Conservation (phyloP, 2,329 filamentous ascomycete species). For the Fusarium musae region DNA sequence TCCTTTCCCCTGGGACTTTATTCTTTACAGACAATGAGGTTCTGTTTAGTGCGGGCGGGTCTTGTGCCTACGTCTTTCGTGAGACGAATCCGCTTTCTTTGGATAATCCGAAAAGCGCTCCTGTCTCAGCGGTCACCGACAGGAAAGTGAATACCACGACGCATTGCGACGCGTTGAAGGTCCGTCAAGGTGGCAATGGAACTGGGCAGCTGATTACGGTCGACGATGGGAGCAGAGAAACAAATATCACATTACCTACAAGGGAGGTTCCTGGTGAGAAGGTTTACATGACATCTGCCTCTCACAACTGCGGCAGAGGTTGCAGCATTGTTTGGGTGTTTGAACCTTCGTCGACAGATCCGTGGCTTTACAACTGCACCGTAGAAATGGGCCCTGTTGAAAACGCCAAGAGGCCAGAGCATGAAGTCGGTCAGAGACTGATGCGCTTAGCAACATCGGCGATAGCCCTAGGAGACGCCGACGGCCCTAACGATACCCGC, state of each 20-base stretch:
- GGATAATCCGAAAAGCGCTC: fast-evolving
- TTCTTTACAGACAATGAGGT: background rate
- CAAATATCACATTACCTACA: background rate
- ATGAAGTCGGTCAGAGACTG: background rate
- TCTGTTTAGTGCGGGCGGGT: background rate
- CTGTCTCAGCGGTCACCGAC: background rate
- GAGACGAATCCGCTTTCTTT: background rate
- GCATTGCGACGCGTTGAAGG: background rate
- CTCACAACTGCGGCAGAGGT: background rate
- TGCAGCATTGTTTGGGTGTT: background rate
- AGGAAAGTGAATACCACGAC: background rate
- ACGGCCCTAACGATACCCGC: background rate
- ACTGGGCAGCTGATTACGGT: fast-evolving
- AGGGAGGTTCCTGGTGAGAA: background rate
- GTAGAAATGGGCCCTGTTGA: background rate
- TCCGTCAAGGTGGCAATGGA: background rate
- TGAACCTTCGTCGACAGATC: background rate
- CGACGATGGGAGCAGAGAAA: background rate
- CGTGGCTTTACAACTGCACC: background rate
- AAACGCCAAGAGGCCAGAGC: background rate
- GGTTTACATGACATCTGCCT: background rate
- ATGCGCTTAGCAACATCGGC: background rate
- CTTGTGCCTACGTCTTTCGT: background rate
- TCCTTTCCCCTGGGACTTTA: background rate
- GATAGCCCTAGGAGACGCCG: background rate